A percentile compares a stretch with the other conserved stretches of the same genome.
Conservation (phyloP, 768 basidiomycete species). For the Trametes maxima region DNA sequence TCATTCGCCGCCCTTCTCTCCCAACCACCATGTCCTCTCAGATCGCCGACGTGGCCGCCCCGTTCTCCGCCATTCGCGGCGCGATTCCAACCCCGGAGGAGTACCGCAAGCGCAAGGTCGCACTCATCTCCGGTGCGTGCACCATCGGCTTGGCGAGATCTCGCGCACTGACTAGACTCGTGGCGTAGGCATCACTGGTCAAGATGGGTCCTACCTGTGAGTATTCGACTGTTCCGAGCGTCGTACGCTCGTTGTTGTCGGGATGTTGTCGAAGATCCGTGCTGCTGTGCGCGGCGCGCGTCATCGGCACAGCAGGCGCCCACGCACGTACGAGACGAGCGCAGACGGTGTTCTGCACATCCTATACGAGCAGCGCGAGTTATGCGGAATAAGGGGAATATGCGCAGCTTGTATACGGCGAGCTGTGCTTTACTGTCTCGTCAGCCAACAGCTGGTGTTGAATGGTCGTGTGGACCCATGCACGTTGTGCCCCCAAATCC, state of each 20-base stretch:
- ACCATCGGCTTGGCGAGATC: slow-evolving; percentile 4
- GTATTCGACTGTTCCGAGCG: slow-evolving; percentile 32
- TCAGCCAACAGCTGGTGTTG: background rate
- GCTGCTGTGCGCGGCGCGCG: too few relatives aligned
- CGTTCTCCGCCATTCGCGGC: slow-evolving; percentile 42
- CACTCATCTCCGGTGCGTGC: slow-evolving; percentile 78
- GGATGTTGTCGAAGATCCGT: background rate
- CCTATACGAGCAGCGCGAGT: background rate
- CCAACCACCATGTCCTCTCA: slow-evolving; percentile 41
- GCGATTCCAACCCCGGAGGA: slow-evolving; percentile 75
- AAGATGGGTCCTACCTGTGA: slow-evolving; percentile 94
- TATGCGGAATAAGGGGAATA: background rate
- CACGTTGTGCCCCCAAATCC: background rate
- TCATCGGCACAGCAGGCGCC: too few relatives aligned
- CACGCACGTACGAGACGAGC: too few relatives aligned
- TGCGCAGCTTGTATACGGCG: background rate
- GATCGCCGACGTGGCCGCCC: slow-evolving; percentile 29
- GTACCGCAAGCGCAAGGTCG: slow-evolving; percentile 89
- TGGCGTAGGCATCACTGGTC: slow-evolving; percentile 84
- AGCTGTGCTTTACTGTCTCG: background rate
- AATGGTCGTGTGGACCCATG: background rate
- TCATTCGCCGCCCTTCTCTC: background rate
- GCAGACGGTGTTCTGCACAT: too few relatives aligned
- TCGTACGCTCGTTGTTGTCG: background rate
- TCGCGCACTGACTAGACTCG: slow-evolving; percentile 14